Evolutionary conservation across 2,329 filamentous ascomycete genomes (phyloP), one percentile per base, ranked within the genome.

Genomic region (Xylaria sp.): DNA sequence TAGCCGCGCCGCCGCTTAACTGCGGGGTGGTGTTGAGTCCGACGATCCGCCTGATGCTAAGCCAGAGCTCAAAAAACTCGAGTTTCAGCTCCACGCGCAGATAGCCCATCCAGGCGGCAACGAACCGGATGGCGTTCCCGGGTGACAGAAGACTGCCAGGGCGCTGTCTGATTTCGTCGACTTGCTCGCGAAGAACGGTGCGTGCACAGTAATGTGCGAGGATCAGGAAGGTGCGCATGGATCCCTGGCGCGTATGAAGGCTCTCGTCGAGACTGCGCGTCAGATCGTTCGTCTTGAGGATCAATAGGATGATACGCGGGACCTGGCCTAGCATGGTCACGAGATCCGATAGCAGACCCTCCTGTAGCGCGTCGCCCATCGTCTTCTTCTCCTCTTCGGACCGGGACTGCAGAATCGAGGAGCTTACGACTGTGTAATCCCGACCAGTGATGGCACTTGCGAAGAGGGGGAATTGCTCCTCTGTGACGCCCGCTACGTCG

Each of bases 231-330:
- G 83, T 86, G 56, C 89, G 84, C 70, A 90, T 85, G 3, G 89
- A 89, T 0, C 90, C 90, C 69, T 88, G 86, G 7, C 87, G 85
- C 0, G 93, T 96, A 63, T 94, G 91, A 43, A 97, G 84, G 76
- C 91, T 94, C 83, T 99, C 96, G 78, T 99, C 96, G 20, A 99
- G 86, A 74, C 91, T 96, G 71, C 96, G 90, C 18, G 96, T 99
- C 45, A 99, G 83, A 81, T 99, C 96, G 78, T 99, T 99, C 2
- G 96, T 99, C 83, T 99, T 99, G 70, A 99, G 86, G 72, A 99
- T 98, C 32, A 99, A 84, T 13, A 99, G 85, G 63, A 99, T 97
- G 72, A 99, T 93, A 52, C 94, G 86, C 0, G 96, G 96, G 7
- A 99, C 94, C 74, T 93, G 89, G 56, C 93, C 93, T 5, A 99